Conservation (phyloP, 441 rosid genomes). For the Hura crepitans region DNA sequence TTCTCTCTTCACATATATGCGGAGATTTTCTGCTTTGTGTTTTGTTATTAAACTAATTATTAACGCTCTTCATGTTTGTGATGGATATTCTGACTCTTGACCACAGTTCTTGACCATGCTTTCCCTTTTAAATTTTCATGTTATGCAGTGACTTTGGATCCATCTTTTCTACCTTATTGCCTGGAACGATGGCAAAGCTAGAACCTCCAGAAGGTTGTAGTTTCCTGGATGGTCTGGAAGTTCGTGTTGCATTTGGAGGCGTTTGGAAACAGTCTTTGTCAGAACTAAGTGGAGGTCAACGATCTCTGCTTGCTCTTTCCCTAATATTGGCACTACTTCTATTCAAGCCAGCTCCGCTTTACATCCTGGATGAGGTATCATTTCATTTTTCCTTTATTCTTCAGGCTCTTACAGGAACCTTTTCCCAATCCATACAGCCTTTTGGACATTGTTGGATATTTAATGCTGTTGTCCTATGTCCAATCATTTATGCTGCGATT, state of each 20-base stretch:
- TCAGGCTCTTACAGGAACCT: neutral
- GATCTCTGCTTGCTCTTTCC: constrained; percentile 93
- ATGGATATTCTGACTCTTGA: constrained; percentile 9
- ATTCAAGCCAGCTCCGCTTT: constrained; percentile 98
- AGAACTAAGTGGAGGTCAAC: constrained; percentile 96
- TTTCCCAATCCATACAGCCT: neutral
- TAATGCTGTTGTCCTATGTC: too few relatives aligned
- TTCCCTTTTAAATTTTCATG: neutral
- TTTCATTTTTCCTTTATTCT: neutral
- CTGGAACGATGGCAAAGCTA: constrained; percentile 95
- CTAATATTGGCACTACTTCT: constrained; percentile 91
- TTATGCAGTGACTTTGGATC: constrained; percentile 87
- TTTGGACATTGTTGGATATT: neutral
- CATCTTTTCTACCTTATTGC: constrained; percentile 90
- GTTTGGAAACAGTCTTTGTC: constrained; percentile 99
- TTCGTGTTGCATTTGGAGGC: constrained; percentile 94
- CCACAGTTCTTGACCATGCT: neutral
- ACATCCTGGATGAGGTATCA: constrained; percentile 91
- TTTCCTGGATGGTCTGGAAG: constrained; percentile 98
- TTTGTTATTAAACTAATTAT: neutral
- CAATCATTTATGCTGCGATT: too few relatives aligned
- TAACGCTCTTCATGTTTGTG: neutral
- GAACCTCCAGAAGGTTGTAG: constrained; percentile 92
- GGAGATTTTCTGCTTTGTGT: neutral
- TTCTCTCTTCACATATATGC: neutral